Evolutionary conservation across 106 monocot genomes (phyloP), one percentile per base, ranked within the genome.

Genomic region (Amphibolis antarctica): DNA sequence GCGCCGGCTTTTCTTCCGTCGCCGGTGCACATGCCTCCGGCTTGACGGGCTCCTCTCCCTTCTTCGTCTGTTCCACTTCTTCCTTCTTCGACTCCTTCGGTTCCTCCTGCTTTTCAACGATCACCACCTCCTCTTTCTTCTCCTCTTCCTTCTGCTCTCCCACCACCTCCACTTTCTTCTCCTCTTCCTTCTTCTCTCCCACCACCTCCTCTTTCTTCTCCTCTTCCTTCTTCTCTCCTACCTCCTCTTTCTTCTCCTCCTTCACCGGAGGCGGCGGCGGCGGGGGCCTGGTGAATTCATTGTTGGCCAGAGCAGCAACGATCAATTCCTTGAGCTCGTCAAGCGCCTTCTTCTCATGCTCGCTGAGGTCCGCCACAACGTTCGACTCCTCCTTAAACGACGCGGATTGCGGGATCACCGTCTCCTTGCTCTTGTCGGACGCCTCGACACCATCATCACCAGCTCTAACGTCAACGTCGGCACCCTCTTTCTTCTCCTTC

Each of bases 381-480:
- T 64, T 55, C 46, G 55, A 55, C 55, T 72, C 72, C 64, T 65
- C 72, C 63, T 72, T 72, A 46, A 63, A 71, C 42, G 49, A 54
- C 15, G 20, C 52, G 0, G 62, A 51, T 7, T 62, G 62, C 7
- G 62, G 25, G 17, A 71, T 28, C 43, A 9, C 50, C 29, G 20
- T 12, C 71, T 62, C 60, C 60, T 18, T 43, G 17, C 42, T 22
- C 23, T 25, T 23, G 42, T 57, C 57, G 18, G 18, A 6, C 53
- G 0, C 19, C 27, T 71, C 52, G 26, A n/a, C 49, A 10, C 9
- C 30, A 9, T 36, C 26, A 11, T 19, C 62, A 44, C 26, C 63
- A 53, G 53, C 10, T 18, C 15, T n/a, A 27, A 13, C 29, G 7
- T 10, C 57, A 26, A 10, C 28, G 27, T n/a, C 26, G 22, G 55